Percentiles rank a stretch among this genome's conserved stretches.
Conservation (phyloP, 2,329 filamentous ascomycete genomes). For the Metarhizium rileyi region DNA sequence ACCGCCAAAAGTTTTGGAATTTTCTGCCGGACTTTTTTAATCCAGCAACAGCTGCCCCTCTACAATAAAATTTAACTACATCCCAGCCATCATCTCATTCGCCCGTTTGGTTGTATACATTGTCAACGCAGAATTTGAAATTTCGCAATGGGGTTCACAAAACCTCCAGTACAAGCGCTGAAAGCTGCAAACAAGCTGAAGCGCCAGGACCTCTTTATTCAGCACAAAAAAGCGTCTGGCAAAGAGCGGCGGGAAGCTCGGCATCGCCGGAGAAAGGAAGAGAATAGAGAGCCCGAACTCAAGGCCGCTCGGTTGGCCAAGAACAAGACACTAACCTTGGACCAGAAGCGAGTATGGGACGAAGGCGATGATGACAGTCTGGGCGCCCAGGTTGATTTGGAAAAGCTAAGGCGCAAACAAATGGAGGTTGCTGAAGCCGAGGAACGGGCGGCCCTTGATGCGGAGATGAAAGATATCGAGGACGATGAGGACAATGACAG, state of each 20-base stretch:
- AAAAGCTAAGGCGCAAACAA: conserved; percentile 47
- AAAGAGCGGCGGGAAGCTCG: conserved; percentile 67
- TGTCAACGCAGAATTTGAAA: conserved; percentile 12
- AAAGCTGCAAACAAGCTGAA: conserved; percentile 66
- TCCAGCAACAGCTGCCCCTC: conserved; percentile 12
- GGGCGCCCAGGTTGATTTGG: conserved; percentile 46
- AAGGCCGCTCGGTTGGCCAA: conserved; percentile 62
- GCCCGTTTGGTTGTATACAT: conserved; percentile 3
- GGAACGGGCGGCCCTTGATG: conserved; percentile 37
- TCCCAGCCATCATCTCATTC: not conserved
- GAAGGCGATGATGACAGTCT: conserved; percentile 56
- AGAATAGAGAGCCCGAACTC: conserved; percentile 71
- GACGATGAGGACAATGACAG: conserved; percentile 57
- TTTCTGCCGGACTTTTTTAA: conserved; percentile 20
- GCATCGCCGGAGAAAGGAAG: conserved; percentile 71
- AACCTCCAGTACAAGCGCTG: conserved; percentile 26
- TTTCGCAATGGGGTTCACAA: conserved; percentile 23
- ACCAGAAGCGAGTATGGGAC: conserved; percentile 86
- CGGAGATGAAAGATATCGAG: conserved; percentile 31
- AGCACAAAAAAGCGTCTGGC: conserved; percentile 68
- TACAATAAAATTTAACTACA: conserved; percentile 12
- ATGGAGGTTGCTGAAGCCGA: conserved; percentile 44
- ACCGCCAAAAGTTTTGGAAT: conserved; percentile 30
- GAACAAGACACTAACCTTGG: conserved; percentile 74
- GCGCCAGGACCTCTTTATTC: conserved; percentile 67